Conservation (phyloP, 345 rosid species). For the Angophora floribunda region DNA sequence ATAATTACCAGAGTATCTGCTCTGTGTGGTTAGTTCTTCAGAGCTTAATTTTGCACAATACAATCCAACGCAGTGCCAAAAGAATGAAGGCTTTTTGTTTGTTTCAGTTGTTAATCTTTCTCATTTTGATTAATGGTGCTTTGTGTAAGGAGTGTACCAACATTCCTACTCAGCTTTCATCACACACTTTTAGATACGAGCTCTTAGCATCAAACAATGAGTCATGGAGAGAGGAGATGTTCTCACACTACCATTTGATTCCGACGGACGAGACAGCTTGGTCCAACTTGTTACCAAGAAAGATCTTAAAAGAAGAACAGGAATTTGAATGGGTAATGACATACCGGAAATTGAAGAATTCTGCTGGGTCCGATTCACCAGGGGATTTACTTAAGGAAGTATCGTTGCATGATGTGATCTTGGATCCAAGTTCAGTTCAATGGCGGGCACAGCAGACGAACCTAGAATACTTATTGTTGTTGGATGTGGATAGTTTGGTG, state of each 20-base stretch:
- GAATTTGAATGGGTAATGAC: constrained; percentile 58
- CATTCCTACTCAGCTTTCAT: constrained; percentile 49
- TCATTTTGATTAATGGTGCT: constrained; percentile 5
- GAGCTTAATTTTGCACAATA: background rate
- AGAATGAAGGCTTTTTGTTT: constrained; percentile 12
- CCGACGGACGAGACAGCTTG: constrained; percentile 83
- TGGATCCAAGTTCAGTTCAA: constrained; percentile 47
- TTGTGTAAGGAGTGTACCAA: constrained; percentile 84
- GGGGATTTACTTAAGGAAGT: constrained; percentile 59
- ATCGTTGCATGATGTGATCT: constrained; percentile 72
- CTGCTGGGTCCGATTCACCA: constrained; percentile 4
- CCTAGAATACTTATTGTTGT: constrained; percentile 69
- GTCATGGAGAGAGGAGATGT: constrained; percentile 53
- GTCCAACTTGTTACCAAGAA: constrained; percentile 68
- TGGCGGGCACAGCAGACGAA: constrained; percentile 85
- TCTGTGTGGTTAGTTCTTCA: background rate
- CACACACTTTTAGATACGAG: constrained; percentile 63
- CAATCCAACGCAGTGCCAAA: background rate
- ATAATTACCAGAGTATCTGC: background rate
- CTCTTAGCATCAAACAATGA: constrained; percentile 56
- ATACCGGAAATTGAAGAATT: constrained; percentile 63
- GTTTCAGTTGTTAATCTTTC: constrained; percentile 4
- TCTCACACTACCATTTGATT: constrained; percentile 67
- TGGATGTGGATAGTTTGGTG: constrained; percentile 66
- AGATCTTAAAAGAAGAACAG: constrained; percentile 50